Conservation (phyloP, 2,329 filamentous ascomycete genomes). For the Venturia nashicola region DNA sequence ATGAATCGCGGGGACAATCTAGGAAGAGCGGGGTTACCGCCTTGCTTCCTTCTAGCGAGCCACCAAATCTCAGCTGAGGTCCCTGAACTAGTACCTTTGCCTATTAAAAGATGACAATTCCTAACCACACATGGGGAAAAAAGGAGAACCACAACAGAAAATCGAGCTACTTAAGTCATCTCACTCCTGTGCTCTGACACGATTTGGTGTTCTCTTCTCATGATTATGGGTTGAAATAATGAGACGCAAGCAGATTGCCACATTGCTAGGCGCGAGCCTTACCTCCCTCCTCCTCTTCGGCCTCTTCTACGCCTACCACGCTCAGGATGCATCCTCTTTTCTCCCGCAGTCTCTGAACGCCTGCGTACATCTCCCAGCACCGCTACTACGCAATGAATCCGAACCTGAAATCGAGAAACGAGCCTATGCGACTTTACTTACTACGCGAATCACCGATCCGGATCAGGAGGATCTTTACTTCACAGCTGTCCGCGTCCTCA, state of each 20-base stretch:
- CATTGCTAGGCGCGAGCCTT: neutral
- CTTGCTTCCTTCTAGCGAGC: neutral
- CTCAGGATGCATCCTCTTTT: neutral
- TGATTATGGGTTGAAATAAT: neutral
- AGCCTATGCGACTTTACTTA: neutral
- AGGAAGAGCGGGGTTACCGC: neutral
- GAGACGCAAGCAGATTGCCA: neutral
- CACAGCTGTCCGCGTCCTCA: constrained; percentile 9
- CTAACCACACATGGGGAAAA: neutral
- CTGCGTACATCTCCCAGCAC: neutral
- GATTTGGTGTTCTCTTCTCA: neutral
- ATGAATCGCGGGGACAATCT: neutral
- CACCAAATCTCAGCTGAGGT: neutral
- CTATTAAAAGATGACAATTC: neutral
- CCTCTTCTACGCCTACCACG: neutral
- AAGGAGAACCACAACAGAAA: neutral
- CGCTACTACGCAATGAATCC: neutral
- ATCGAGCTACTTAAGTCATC: neutral
- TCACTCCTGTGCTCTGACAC: neutral
- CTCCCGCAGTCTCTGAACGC: neutral
- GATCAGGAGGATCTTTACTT: constrained; percentile 9
- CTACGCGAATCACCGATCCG: neutral
- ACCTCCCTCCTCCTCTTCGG: neutral
- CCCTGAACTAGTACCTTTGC: neutral
- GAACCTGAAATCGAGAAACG: neutral